Evolutionary conservation across 495 filamentous ascomycete species (phyloP).

Genomic region (Alectoria sarmentosa): DNA sequence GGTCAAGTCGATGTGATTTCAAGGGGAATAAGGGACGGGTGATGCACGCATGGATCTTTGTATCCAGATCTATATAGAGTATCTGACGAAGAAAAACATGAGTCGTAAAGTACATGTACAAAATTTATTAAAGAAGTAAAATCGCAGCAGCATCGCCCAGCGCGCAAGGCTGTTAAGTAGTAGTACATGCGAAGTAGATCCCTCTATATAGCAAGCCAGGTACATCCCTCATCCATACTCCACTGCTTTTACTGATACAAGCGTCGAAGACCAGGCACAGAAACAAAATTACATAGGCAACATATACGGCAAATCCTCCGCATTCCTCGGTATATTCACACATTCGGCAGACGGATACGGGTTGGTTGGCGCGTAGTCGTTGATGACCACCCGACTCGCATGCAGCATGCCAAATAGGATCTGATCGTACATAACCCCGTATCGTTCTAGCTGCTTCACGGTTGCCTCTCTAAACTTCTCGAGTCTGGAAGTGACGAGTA

Average conservation of each 20-base stretch:
- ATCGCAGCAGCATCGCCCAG: neutral
- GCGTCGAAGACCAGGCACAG: neutral
- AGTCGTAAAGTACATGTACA: too few species aligned
- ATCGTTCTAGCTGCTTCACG: neutral
- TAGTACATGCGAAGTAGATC: neutral
- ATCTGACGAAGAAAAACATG: too few species aligned
- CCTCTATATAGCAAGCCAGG: neutral
- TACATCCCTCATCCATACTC: neutral
- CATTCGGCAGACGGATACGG: conserved; percentile 3
- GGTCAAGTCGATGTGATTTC: too few species aligned
- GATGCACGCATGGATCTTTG: too few species aligned
- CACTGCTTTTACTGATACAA: neutral
- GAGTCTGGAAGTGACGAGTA: neutral
- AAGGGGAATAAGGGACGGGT: too few species aligned
- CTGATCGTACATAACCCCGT: neutral
- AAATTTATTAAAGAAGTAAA: neutral
- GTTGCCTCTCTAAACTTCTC: conserved; percentile 1
- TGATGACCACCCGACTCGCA: neutral
- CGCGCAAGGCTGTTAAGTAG: neutral
- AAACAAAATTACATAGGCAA: neutral
- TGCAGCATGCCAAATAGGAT: neutral
- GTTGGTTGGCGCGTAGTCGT: neutral
- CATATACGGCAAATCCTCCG: conserved; percentile 8
- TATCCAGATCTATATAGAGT: too few species aligned
- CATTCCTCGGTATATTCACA: conserved; percentile 3